Conservation (phyloP, 495 filamentous ascomycete species). For the Hyaloscypha variabilis region DNA sequence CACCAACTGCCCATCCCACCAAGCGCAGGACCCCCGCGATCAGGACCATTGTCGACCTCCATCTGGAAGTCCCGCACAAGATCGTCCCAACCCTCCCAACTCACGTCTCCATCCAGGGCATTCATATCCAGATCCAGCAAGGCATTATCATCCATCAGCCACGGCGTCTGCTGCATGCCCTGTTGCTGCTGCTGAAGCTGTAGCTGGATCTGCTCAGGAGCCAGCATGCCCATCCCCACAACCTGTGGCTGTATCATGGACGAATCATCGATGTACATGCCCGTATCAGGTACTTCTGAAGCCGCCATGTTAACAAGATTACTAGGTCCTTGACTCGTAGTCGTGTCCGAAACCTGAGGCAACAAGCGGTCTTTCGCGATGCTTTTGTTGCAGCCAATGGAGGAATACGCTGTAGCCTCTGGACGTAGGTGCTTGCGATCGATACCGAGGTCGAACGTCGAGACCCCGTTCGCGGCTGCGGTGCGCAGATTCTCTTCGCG, state of each 20-base stretch:
- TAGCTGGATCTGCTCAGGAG: slow-evolving; percentile 22
- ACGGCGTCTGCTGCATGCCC: slow-evolving; percentile 18
- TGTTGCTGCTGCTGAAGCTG: neutral
- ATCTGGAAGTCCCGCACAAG: slow-evolving; percentile 31
- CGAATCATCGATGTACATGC: slow-evolving; percentile 7
- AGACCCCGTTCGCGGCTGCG: neutral
- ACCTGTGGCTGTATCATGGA: slow-evolving; percentile 18
- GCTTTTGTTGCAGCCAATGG: slow-evolving; percentile 20
- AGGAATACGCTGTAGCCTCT: neutral
- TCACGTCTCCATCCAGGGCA: slow-evolving; percentile 22
- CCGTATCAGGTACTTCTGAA: neutral
- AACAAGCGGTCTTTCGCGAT: slow-evolving; percentile 40
- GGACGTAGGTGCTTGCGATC: slow-evolving; percentile 19
- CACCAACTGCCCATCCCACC: slow-evolving; percentile 31
- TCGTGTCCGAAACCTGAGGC: slow-evolving; percentile 7
- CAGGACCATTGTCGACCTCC: slow-evolving; percentile 13
- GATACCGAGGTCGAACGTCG: slow-evolving; percentile 8
- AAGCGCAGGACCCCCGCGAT: slow-evolving; percentile 16
- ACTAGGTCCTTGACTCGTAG: neutral
- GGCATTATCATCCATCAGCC: slow-evolving; percentile 26
- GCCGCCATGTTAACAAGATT: neutral
- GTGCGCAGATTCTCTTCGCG: slow-evolving; percentile 48
- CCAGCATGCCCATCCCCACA: slow-evolving; percentile 17
- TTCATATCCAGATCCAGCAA: slow-evolving; percentile 29
- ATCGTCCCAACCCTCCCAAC: slow-evolving; percentile 33